Percentiles rank a stretch among this genome's conserved stretches.
phyloP scores from a whole-genome alignment of 306 rosid genomes.

The Ammopiptanthus mongolicus region DNA sequence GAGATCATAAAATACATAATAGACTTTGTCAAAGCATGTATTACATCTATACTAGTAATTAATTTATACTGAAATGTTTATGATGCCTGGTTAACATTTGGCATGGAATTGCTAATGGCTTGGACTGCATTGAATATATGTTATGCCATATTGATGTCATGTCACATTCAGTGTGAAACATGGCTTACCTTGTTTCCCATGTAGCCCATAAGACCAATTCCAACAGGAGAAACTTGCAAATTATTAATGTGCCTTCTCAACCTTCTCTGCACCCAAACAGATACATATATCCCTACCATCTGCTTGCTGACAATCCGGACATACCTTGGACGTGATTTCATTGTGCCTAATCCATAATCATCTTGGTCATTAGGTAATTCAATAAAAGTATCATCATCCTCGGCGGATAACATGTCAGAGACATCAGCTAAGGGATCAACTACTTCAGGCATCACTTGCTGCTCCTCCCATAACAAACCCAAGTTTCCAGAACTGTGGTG shows the following conservation, averaged over 20 bases:
- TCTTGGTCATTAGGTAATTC: constrained; percentile 37
- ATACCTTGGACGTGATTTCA: constrained; percentile 43
- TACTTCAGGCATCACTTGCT: constrained; percentile 38
- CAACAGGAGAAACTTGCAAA: constrained; percentile 86
- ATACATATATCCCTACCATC: constrained; percentile 94
- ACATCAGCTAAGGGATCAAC: constrained; percentile 50
- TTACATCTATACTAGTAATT: neutral
- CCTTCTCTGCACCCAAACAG: constrained; percentile 88
- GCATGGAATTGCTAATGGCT: neutral
- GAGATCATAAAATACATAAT: neutral
- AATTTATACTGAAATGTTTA: neutral
- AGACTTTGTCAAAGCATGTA: neutral
- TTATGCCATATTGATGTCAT: neutral
- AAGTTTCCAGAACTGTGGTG: constrained; percentile 67
- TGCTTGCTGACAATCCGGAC: constrained; percentile 94
- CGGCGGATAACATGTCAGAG: constrained; percentile 39
- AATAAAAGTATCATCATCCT: constrained; percentile 46
- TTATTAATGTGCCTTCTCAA: constrained; percentile 84
- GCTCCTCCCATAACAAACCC: constrained; percentile 40
- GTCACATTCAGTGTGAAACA: constrained; percentile 9
- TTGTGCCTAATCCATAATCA: neutral
- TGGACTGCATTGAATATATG: neutral
- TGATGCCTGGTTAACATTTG: neutral
- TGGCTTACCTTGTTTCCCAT: constrained; percentile 93
- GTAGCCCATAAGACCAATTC: constrained; percentile 97